These are phyloP conservation scores for Pascua sp. DNA, from an alignment of 1,284 basidiomycete genomes.

Conservation along the genomic window DNA sequence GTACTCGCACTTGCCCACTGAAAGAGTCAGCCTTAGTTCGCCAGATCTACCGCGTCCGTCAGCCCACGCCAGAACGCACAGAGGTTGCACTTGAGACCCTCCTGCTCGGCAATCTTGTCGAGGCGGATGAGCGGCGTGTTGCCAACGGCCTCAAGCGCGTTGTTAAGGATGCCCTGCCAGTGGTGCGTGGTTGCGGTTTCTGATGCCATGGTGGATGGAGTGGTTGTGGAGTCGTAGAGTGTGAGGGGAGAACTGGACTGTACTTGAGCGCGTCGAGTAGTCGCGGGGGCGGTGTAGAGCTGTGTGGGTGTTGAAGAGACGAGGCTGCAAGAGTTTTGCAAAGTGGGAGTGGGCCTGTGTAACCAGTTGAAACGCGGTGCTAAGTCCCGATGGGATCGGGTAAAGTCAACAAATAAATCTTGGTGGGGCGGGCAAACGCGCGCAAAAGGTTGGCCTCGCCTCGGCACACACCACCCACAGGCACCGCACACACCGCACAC, in stretches of 20 bases:
- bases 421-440: too few species aligned
- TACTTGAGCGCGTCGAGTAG: background rate
- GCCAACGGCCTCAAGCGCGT: conserved; percentile 78
- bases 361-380: background rate
- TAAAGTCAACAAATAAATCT: too few species aligned
- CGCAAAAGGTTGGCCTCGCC: too few species aligned
- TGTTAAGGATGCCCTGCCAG: conserved; percentile 60
- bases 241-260: background rate
- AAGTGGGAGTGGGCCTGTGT: background rate
- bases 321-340: background rate
- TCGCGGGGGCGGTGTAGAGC: background rate
- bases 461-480: too few species aligned
- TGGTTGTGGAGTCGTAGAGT: background rate
- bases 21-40: background rate
- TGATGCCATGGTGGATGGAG: conserved; percentile 3
- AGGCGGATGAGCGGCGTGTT: conserved; percentile 86
- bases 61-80: conserved; percentile 55
- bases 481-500: too few species aligned
- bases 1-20: conserved; percentile 88
- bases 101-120: conserved; percentile 68
- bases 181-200: conserved; percentile 26
- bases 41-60: background rate
- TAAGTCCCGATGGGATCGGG: too few species aligned
- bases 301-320: background rate
- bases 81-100: conserved; percentile 84